phyloP scores from a whole-genome alignment of 2,329 filamentous ascomycete species.

The Falciphora oryzae region DNA sequence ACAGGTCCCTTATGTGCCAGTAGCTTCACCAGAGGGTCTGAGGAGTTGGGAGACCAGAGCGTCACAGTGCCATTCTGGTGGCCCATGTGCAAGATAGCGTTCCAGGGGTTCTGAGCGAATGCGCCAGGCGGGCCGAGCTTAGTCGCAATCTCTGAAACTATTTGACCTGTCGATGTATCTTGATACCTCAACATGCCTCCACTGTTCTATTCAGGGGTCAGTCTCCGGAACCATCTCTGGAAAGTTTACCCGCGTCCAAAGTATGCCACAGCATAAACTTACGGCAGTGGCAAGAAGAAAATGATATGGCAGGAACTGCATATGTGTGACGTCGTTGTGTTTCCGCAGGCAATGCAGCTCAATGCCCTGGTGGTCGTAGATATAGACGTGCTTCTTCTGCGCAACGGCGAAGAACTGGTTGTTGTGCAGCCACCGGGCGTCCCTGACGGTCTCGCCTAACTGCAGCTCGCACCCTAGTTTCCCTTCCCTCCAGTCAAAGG shows the following conservation, averaged over 20 bases:
- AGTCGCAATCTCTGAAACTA: slow-evolving; percentile 80
- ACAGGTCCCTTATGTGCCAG: slow-evolving; percentile 87
- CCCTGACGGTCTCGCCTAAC: slow-evolving; percentile 81
- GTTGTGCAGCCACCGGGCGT: slow-evolving; percentile 89
- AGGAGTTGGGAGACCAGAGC: slow-evolving; percentile 90
- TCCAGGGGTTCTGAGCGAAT: slow-evolving; percentile 83
- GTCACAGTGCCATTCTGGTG: slow-evolving; percentile 95
- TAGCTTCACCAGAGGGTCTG: slow-evolving; percentile 82
- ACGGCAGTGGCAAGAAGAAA: slow-evolving; percentile 85
- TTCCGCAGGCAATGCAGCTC: slow-evolving; percentile 89
- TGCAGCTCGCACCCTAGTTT: slow-evolving; percentile 84
- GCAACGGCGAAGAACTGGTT: slow-evolving; percentile 92
- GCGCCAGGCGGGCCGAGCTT: slow-evolving; percentile 78
- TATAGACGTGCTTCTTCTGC: slow-evolving; percentile 95
- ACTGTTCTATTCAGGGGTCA: slow-evolving; percentile 49
- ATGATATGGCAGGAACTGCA: slow-evolving; percentile 96
- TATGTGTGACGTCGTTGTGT: slow-evolving; percentile 83
- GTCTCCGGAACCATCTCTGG: slow-evolving; percentile 16
- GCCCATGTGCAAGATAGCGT: slow-evolving; percentile 85
- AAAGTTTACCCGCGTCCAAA: background rate
- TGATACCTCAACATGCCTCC: slow-evolving; percentile 88
- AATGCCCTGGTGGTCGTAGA: slow-evolving; percentile 86
- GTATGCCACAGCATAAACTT: slow-evolving; percentile 29
- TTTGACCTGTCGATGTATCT: slow-evolving; percentile 87
- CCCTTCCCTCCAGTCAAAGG: slow-evolving; percentile 92